A percentile compares a stretch with the other conserved stretches of the same genome.
These are phyloP conservation scores for Malus domestica DNA, from an alignment of 306 rosid species.

Conservation along the genomic window ASM211411v1 NC_041789.1:22961001-22961500, in stretches of 20 bases:
- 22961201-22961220: constrained; percentile 45
- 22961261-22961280: constrained; percentile 4
- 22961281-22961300: background rate
- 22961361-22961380: background rate
- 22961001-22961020: constrained; percentile 42
- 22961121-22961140: constrained; percentile 61
- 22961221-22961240: constrained; percentile 50
- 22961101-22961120: constrained; percentile 58
- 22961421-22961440: background rate
- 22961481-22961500: constrained; percentile 47
- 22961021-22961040: constrained; percentile 58
- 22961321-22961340: background rate
- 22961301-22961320: background rate
- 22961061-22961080: constrained; percentile 51
- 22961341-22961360: background rate
- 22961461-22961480: constrained; percentile 38
- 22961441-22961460: background rate
- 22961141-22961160: constrained; percentile 51
- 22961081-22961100: constrained; percentile 63
- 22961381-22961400: background rate
- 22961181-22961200: constrained; percentile 51
- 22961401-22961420: background rate
- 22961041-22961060: constrained; percentile 57
- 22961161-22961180: constrained; percentile 56
- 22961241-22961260: constrained; percentile 39